These are phyloP conservation scores for Arabidopsis suecica DNA, from an alignment of 345 rosid genomes.

Conservation along the genomic window DNA sequence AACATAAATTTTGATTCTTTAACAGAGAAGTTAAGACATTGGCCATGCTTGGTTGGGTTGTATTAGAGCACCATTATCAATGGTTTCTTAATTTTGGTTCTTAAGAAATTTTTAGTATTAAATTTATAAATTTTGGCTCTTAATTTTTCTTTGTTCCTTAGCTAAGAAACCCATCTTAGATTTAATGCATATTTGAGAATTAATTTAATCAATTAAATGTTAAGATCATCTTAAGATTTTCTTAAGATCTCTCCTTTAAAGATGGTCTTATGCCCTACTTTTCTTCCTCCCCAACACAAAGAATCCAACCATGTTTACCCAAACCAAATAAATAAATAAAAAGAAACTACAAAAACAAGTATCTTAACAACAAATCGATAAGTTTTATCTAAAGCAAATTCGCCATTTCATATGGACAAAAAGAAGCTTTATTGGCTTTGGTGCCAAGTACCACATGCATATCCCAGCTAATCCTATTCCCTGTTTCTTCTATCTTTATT, in stretches of 20 bases:
- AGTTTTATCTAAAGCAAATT: conserved; percentile 10
- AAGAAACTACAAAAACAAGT: background rate
- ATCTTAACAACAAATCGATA: background rate
- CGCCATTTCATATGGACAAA: conserved; percentile 49
- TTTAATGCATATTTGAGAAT: too few species aligned
- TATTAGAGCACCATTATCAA: too few species aligned
- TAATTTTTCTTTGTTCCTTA: too few species aligned
- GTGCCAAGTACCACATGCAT: conserved; percentile 40
- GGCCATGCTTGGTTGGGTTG: conserved; percentile 53
- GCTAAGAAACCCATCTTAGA: too few species aligned
- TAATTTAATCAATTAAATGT: too few species aligned
- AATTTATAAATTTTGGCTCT: too few species aligned
- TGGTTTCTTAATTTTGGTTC: too few species aligned
- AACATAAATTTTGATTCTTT: conserved; percentile 27
- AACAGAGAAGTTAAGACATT: conserved; percentile 32
- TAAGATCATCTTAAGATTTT: too few species aligned
- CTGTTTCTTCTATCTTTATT: background rate
- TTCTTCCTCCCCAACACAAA: conserved; percentile 54
- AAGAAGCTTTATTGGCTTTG: conserved; percentile 47
- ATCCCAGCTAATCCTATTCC: conserved; percentile 35
- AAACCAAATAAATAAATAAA: conserved; percentile 17
- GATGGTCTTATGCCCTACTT: conserved; percentile 69
- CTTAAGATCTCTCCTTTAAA: too few species aligned
- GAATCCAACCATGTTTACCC: conserved; percentile 51
- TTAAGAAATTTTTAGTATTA: too few species aligned